Evolutionary conservation across 129 eudicot genomes (phyloP).

Genomic region (Chrysanthemum makinoi): DNA sequence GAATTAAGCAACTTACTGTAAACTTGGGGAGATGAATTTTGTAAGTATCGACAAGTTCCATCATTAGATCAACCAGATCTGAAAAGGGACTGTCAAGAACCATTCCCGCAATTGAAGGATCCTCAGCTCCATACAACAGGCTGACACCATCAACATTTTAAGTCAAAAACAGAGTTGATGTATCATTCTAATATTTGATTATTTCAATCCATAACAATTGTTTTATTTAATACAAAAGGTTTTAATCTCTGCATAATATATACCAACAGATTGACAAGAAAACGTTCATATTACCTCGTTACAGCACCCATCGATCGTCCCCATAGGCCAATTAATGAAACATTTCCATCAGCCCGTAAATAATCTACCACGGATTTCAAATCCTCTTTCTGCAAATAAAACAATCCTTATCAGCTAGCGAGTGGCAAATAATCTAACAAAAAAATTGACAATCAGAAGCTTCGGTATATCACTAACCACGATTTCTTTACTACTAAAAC

Average conservation of each 20-base stretch:
- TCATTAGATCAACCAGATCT: slow-evolving; percentile 93
- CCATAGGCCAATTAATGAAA: slow-evolving; percentile 91
- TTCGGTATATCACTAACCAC: not conserved
- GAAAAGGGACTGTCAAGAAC: slow-evolving; percentile 98
- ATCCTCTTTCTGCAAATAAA: slow-evolving; percentile 75
- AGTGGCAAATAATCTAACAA: not conserved
- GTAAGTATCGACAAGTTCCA: slow-evolving; percentile 97
- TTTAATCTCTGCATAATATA: slow-evolving; percentile 6
- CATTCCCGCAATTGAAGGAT: slow-evolving; percentile 98
- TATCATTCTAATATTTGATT: not conserved
- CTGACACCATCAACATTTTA: slow-evolving; percentile 46
- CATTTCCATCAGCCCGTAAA: slow-evolving; percentile 80
- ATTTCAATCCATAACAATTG: not conserved
- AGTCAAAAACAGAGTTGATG: slow-evolving; percentile 27
- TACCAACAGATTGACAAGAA: not conserved
- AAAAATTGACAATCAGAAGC: slow-evolving; percentile 2
- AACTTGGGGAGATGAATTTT: slow-evolving; percentile 89
- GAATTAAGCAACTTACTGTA: slow-evolving; percentile 49
- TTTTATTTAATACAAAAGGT: not conserved
- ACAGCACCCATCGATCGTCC: slow-evolving; percentile 99
- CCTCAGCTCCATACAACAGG: slow-evolving; percentile 98
- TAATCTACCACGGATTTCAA: slow-evolving; percentile 84
- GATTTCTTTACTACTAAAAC: not conserved
- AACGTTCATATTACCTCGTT: slow-evolving; percentile 53
- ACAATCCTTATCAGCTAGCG: slow-evolving; percentile 17